Conservation (phyloP, 768 basidiomycete genomes). For the Phanerodontia chrysosporium region DNA sequence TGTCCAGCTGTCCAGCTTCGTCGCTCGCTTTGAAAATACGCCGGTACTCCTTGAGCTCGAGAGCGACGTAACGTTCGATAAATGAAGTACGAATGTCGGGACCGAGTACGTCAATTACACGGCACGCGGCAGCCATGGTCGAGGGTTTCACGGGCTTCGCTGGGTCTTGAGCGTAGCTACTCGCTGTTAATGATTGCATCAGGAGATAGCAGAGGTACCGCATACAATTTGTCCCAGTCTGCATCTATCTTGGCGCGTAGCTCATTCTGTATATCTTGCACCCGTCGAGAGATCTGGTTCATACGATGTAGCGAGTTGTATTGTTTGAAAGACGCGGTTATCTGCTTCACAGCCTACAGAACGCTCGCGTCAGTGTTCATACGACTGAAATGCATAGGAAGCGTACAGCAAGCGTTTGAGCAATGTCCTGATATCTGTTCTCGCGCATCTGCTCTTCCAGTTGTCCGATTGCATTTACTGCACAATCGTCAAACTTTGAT, state of each 20-base stretch:
- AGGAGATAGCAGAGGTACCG: slow-evolving; percentile 27
- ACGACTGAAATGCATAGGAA: not conserved
- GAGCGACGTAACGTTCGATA: slow-evolving; percentile 82
- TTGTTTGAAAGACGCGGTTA: slow-evolving; percentile 74
- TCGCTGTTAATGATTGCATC: not conserved
- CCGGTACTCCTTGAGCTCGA: slow-evolving; percentile 93
- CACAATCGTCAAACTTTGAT: not conserved
- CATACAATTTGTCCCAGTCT: slow-evolving; percentile 91
- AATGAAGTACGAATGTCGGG: slow-evolving; percentile 76
- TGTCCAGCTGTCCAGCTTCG: slow-evolving; percentile 96
- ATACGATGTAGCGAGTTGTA: slow-evolving; percentile 76
- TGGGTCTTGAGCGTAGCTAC: slow-evolving; percentile 76
- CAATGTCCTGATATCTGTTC: slow-evolving; percentile 78
- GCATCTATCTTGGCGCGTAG: slow-evolving; percentile 76
- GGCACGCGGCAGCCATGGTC: slow-evolving; percentile 76
- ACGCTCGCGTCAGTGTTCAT: not conserved
- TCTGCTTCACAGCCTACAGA: slow-evolving; percentile 79
- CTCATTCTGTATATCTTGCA: slow-evolving; percentile 79
- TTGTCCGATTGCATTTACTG: slow-evolving; percentile 81
- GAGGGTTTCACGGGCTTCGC: slow-evolving; percentile 58
- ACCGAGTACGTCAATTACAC: slow-evolving; percentile 87
- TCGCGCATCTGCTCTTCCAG: slow-evolving; percentile 75
- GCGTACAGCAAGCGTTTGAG: slow-evolving; percentile 72
- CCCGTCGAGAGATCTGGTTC: slow-evolving; percentile 69
- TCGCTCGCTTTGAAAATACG: slow-evolving; percentile 91